Conservation (phyloP, 1,284 basidiomycete species). For the Heterobasidion parviporum region DNA sequence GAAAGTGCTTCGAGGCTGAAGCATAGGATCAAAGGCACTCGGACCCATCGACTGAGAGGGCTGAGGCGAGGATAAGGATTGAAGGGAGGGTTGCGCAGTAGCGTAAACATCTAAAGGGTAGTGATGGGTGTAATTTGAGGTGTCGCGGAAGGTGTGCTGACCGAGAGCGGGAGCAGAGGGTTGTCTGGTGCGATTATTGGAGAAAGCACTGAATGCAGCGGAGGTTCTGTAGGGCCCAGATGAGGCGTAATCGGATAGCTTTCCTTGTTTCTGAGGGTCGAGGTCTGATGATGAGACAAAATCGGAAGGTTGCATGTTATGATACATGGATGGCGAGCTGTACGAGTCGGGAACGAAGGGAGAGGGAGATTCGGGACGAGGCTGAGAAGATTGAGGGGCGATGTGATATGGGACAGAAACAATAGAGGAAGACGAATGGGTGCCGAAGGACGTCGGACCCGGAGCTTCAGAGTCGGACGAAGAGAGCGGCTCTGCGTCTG, state of each 20-base stretch:
- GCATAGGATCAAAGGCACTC: conserved; percentile 19
- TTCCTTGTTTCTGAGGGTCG: conserved; percentile 30
- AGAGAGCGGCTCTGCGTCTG: conserved; percentile 62
- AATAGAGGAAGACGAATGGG: conserved; percentile 38
- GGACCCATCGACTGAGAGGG: conserved; percentile 12
- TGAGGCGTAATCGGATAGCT: conserved; percentile 31
- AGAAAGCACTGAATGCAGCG: conserved; percentile 26
- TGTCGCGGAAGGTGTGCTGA: conserved; percentile 23
- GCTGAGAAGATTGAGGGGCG: conserved; percentile 29
- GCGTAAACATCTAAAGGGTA: conserved; percentile 22
- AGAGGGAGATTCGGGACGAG: conserved; percentile 37
- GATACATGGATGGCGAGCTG: conserved; percentile 34
- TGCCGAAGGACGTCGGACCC: conserved; percentile 34
- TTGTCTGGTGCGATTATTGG: conserved; percentile 23
- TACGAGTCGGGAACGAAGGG: conserved; percentile 26
- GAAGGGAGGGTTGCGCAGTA: conserved; percentile 15
- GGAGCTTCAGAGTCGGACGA: conserved; percentile 47
- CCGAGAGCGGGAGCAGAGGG: conserved; percentile 12
- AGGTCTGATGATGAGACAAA: conserved; percentile 26
- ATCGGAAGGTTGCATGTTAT: conserved; percentile 33
- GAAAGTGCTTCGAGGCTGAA: conserved; percentile 17
- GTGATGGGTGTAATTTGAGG: conserved; percentile 18
- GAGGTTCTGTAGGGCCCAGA: conserved; percentile 24
- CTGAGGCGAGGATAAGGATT: conserved; percentile 6
- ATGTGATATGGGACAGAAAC: conserved; percentile 48